Evolutionary conservation across 345 rosid species (phyloP).

Genomic region (Melaleuca alternifolia): DNA sequence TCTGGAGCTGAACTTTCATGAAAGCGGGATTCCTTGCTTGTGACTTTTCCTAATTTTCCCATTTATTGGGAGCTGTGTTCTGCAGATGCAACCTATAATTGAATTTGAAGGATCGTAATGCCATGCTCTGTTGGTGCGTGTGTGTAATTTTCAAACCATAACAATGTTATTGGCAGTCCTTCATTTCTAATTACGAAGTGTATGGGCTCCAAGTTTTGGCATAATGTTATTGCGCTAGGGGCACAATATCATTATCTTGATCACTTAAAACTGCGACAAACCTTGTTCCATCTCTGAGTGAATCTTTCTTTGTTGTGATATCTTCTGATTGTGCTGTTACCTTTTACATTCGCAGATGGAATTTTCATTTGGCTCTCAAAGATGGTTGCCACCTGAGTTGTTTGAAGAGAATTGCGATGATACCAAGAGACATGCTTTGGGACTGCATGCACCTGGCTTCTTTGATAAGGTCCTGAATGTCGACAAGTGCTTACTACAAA

Average conservation of each 20-base stretch:
- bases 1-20: background rate
- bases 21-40: background rate
- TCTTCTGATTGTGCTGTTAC: background rate
- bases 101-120: background rate
- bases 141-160: background rate
- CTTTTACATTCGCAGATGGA: slow-evolving; percentile 55
- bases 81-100: background rate
- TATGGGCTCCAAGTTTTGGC: background rate
- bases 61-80: background rate
- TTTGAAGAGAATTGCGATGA: slow-evolving; percentile 46
- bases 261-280: background rate
- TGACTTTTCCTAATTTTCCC: background rate
- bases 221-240: background rate
- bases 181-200: background rate
- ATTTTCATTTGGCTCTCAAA: slow-evolving; percentile 74
- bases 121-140: background rate
- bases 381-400: slow-evolving; percentile 66
- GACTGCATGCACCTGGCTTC: slow-evolving; percentile 86
- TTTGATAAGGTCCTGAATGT: slow-evolving; percentile 84
- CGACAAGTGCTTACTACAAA: slow-evolving; percentile 71
- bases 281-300: background rate
- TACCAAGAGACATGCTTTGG: slow-evolving; percentile 46
- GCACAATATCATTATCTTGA: background rate
- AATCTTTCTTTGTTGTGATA: background rate
- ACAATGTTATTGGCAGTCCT: background rate